phyloP scores from a whole-genome alignment of 106 monocot species.

The Apostasia shenzhenica region DNA sequence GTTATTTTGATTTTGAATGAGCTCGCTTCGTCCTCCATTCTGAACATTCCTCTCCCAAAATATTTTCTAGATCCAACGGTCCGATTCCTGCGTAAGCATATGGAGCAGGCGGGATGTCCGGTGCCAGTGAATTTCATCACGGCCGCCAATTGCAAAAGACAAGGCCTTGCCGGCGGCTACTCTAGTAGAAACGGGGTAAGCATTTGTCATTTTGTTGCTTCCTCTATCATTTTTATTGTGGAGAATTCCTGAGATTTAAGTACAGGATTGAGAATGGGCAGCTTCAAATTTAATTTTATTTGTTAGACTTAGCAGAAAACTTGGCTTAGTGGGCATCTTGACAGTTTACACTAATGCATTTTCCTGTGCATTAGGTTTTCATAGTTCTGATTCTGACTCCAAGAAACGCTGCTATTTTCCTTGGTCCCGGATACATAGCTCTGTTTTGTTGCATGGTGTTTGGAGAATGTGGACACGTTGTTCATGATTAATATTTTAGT shows the following conservation, averaged over 20 bases:
- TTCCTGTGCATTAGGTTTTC: too few relatives aligned
- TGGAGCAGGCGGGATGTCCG: slow-evolving; percentile 64
- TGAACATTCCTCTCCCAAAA: background rate
- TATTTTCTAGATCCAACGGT: slow-evolving; percentile 50
- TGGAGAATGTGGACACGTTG: too few relatives aligned
- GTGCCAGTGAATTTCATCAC: slow-evolving; percentile 33
- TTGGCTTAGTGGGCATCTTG: too few relatives aligned
- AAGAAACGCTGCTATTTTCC: too few relatives aligned
- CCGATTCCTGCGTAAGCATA: slow-evolving; percentile 52
- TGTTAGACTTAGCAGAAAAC: too few relatives aligned
- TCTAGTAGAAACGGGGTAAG: slow-evolving; percentile 39
- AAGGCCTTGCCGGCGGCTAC: slow-evolving; percentile 39
- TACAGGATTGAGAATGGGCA: too few relatives aligned
- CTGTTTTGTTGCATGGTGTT: too few relatives aligned
- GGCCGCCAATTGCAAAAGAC: slow-evolving; percentile 36
- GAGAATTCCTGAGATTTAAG: background rate
- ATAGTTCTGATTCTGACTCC: too few relatives aligned
- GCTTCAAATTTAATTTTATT: too few relatives aligned
- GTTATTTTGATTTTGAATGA: background rate
- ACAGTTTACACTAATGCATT: too few relatives aligned
- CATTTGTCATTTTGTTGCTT: background rate
- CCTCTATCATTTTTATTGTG: background rate
- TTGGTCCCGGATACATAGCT: too few relatives aligned
- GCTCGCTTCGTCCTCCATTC: background rate
- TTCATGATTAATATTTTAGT: too few relatives aligned